These are phyloP conservation scores for Metarhizium guizhouense DNA, from an alignment of 2,329 filamentous ascomycete species.

Conservation along the genomic window DNA sequence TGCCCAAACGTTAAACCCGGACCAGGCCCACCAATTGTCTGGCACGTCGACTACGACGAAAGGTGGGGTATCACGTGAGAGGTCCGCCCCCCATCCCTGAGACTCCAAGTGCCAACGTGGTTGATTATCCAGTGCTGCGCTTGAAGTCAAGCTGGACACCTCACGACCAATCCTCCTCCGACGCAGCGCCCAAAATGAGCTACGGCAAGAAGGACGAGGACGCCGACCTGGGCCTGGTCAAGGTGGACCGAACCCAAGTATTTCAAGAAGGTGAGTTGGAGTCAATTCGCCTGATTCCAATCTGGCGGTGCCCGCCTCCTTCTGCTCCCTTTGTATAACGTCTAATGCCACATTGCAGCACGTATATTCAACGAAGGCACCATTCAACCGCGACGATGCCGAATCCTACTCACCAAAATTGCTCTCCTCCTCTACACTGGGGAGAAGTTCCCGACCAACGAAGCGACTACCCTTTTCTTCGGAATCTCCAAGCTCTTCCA, in stretches of 20 bases:
- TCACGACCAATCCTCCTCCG: slow-evolving; percentile 20
- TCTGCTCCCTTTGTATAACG: background rate
- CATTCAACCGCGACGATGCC: slow-evolving; percentile 94
- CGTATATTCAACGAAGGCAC: slow-evolving; percentile 97
- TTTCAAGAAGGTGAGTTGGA: slow-evolving; percentile 83
- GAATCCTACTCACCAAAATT: slow-evolving; percentile 95
- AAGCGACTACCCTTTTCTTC: slow-evolving; percentile 97
- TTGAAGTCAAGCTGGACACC: slow-evolving; percentile 24
- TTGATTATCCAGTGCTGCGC: slow-evolving; percentile 23
- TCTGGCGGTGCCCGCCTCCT: background rate
- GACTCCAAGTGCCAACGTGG: slow-evolving; percentile 27
- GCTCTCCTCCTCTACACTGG: slow-evolving; percentile 92
- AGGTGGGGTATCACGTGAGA: slow-evolving; percentile 25
- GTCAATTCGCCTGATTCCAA: slow-evolving; percentile 9
- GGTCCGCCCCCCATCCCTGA: slow-evolving; percentile 20
- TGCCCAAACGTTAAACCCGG: no score
- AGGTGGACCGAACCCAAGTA: slow-evolving; percentile 94
- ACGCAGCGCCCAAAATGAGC: slow-evolving; percentile 60
- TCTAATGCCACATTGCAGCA: slow-evolving; percentile 41
- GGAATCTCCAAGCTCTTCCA: slow-evolving; percentile 99
- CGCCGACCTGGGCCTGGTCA: slow-evolving; percentile 85
- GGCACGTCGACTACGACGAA: background rate
- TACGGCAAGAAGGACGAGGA: slow-evolving; percentile 99
- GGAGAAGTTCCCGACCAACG: slow-evolving; percentile 92
- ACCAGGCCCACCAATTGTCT: background rate